These are phyloP conservation scores for Umbelopsis vinacea DNA, from an alignment of 192 early-diverging fungal species.

Conservation along the genomic window DNA sequence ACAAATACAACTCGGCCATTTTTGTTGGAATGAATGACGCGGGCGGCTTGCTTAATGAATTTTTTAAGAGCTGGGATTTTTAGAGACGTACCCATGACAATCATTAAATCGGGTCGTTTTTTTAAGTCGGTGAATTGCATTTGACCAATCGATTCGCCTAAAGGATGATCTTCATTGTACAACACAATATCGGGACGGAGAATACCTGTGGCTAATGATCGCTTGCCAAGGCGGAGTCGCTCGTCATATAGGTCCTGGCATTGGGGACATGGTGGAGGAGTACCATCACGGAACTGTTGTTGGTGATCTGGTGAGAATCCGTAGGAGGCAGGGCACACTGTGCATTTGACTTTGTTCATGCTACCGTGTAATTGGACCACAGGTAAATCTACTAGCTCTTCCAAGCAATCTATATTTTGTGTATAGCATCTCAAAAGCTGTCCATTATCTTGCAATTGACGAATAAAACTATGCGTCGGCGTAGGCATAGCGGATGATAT, in stretches of 20 bases:
- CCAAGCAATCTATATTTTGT: slow-evolving; percentile 96
- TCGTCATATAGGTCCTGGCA: slow-evolving; percentile 51
- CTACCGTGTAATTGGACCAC: slow-evolving; percentile 95
- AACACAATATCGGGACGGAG: slow-evolving; percentile 93
- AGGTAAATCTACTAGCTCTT: slow-evolving; percentile 72
- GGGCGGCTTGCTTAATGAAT: slow-evolving; percentile 76
- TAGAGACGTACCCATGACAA: slow-evolving; percentile 90
- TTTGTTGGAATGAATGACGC: slow-evolving; percentile 56
- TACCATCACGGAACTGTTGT: slow-evolving; percentile 70
- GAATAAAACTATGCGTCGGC: slow-evolving; percentile 87
- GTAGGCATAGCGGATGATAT: slow-evolving; percentile 77
- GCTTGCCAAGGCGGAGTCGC: slow-evolving; percentile 73
- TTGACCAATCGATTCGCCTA: slow-evolving; percentile 70
- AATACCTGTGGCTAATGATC: slow-evolving; percentile 73
- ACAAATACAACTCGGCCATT: slow-evolving; percentile 71
- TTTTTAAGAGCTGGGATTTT: slow-evolving; percentile 79
- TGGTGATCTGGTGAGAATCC: slow-evolving; percentile 64
- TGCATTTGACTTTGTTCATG: slow-evolving; percentile 85
- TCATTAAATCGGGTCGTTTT: slow-evolving; percentile 71
- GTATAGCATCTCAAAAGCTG: slow-evolving; percentile 93
- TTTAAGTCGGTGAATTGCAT: slow-evolving; percentile 60
- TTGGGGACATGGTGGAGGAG: slow-evolving; percentile 69
- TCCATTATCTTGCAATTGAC: slow-evolving; percentile 69
- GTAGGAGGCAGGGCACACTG: slow-evolving; percentile 74
- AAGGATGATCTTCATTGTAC: slow-evolving; percentile 90